Base-by-base conservation (phyloP, 768 basidiomycete species). In the Rhodotorula graminis region DNA sequence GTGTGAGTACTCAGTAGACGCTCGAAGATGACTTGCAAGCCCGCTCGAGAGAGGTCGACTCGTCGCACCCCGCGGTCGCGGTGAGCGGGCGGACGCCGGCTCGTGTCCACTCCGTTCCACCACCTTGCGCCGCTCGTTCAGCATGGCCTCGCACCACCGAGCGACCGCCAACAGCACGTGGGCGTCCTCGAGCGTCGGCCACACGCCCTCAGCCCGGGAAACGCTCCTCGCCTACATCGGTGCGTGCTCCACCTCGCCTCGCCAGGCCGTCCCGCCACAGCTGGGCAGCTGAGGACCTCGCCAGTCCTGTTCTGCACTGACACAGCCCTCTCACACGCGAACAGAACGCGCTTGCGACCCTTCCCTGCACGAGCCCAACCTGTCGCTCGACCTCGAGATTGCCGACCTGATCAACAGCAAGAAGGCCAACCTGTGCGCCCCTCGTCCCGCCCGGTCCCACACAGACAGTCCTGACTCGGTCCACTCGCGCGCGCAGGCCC, bases 321-420 rank as follows among this genome's bases (percentile, higher is more conserved):
- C 57, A 25, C 6, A 19, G 15, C 1, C 15, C 33, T 12, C 23
- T 27, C 14, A 9, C 37, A 14, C 44, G 9, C 47, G 6, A 18
- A 49, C 76, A 83, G 83, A 89, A 65, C 87, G 90, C 58, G 91
- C 92, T 19, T 95, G 93, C 82, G 92, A 93, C 74, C 89, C 93
- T 0, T 86, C 88, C 11, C 84, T 91, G 11, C 87, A 86, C 75
- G 92, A 93, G 80, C 93, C 93, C 42, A 95, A 96, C 82, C 92
- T 93, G 82, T 89, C 91, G 0, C 83, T 89, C 40, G 92, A 97
- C 80, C 86, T 99, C 75, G 93, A 97, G 81, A 88, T 98, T 46
- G 93, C 93, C 23, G 94, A 97, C 73, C 87, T 89, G 78, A 88
- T 98, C 82, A 95, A 94, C 82, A 83, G 83, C 68, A 98, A 97